phyloP scores from a whole-genome alignment of 495 filamentous ascomycete species.

The Barbatosphaeria neglecta region DNA sequence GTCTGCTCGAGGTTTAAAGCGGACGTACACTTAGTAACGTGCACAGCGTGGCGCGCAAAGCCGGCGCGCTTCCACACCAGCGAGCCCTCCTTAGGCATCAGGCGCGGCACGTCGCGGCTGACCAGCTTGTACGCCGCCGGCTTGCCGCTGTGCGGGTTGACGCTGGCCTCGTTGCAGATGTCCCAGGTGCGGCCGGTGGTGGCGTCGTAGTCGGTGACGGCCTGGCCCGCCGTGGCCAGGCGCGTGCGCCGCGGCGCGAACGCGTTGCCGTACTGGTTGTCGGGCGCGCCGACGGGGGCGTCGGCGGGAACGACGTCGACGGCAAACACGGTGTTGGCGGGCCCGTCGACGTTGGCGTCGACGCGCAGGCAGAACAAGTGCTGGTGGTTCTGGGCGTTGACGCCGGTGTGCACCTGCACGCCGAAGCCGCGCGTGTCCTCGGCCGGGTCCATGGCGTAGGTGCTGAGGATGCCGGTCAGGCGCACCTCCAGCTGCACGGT shows the following conservation, averaged over 20 bases:
- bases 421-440: slow-evolving; percentile 87
- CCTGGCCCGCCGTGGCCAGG: slow-evolving; percentile 59
- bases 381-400: slow-evolving; percentile 73
- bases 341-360: slow-evolving; percentile 82
- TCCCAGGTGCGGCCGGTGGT: slow-evolving; percentile 79
- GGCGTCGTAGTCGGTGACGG: slow-evolving; percentile 73
- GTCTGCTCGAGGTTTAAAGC: neutral
- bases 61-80: slow-evolving; percentile 91
- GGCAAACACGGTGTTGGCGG: slow-evolving; percentile 75
- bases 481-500: slow-evolving; percentile 93
- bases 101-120: slow-evolving; percentile 64
- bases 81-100: slow-evolving; percentile 75
- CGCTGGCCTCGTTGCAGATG: slow-evolving; percentile 71
- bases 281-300: slow-evolving; percentile 61
- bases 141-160: slow-evolving; percentile 78
- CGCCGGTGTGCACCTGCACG: slow-evolving; percentile 77
- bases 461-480: slow-evolving; percentile 91
- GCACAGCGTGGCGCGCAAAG: slow-evolving; percentile 83
- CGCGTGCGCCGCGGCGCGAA: slow-evolving; percentile 86
- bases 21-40: slow-evolving; percentile 77
- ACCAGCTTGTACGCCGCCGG: slow-evolving; percentile 87
- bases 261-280: slow-evolving; percentile 90
- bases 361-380: slow-evolving; percentile 90
- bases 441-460: slow-evolving; percentile 71
- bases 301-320: slow-evolving; percentile 56